These are phyloP conservation scores for Phytophthora lateralis DNA, from an alignment of 352 stramenopile genomes.

Conservation along the genomic window DNA sequence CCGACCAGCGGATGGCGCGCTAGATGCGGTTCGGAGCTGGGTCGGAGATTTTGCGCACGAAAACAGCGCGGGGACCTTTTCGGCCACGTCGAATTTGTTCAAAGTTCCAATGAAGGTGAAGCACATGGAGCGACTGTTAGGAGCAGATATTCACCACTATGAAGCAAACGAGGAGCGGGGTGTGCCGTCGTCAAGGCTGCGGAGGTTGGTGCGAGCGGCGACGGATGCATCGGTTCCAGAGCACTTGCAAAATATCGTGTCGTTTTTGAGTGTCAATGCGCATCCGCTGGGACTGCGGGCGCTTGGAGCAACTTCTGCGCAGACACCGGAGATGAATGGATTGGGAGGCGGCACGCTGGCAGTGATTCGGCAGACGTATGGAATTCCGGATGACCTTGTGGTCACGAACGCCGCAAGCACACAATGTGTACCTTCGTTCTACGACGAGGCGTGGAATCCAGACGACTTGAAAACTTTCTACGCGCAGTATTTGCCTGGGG, in stretches of 20 bases:
- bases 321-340: conserved; percentile 10
- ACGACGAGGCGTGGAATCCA: conserved; percentile 65
- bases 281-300: conserved; percentile 63
- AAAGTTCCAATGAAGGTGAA: conserved; percentile 50
- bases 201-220: conserved; percentile 51
- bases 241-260: conserved; percentile 48
- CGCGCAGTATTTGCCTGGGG: conserved; percentile 50
- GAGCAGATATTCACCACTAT: conserved; percentile 58
- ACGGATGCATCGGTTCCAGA: conserved; percentile 39
- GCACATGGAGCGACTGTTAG: conserved; percentile 54
- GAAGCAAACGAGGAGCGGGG: conserved; percentile 7
- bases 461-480: conserved; percentile 68
- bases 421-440: conserved; percentile 81
- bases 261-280: conserved; percentile 75
- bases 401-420: conserved; percentile 67
- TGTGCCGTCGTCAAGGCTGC: conserved; percentile 5
- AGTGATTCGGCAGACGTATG: conserved; percentile 62
- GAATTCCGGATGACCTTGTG: conserved; percentile 69
- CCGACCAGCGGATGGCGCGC: conserved; percentile 41
- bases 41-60: conserved; percentile 25
- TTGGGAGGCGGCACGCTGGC: conserved; percentile 40
- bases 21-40: conserved; percentile 60
- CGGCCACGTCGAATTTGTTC: conserved; percentile 47
- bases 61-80: conserved; percentile 41
- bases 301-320: conserved; percentile 37